Base-by-base conservation (phyloP, 2,329 filamentous ascomycete genomes). In the Alternaria gaisen region DNA sequence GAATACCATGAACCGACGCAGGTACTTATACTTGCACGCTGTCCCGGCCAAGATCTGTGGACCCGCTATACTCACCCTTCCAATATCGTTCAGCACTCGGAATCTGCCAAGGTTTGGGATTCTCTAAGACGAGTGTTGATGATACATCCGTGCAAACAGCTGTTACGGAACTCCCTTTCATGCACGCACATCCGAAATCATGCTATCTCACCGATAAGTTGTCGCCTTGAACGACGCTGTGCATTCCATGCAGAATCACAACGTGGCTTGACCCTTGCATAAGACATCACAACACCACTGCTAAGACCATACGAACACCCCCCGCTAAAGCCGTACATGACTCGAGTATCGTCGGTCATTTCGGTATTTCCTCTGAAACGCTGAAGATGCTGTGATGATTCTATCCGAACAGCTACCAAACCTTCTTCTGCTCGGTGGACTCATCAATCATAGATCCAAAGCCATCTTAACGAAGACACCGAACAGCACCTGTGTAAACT, bases 191-290 rank as follows among this genome's bases (percentile, higher is more conserved):
- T 12, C 18, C 2, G 14, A 40, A 34, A 16, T 22, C 26, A 36
- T 32, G 32, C 11, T 16, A 12, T 40, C 34, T 22, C 50, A 47
- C 24, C 20, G 18, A 42, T 26, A 20, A 20, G 22, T 10, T 3
- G 36, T 18, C 28, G 51, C 34, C 20, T 18, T 26, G 36, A 28
- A 55, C 28, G 26, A 48, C n/a, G 34, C 22, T 34, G 34, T 42
- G 42, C 51, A 43, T 40, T n/a, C n/a, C 6, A 26, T 26, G 28
- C 43, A 26, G 26, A 30, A 46, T 26, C 43, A 48, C 26, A 43
- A 11, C 20, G 28, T 46, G 43, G 56, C 56, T 59, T 32, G 28
- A 43, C 56, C 52, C 56, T 59, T 59, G 52, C 56, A 59, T 59
- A 59, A n/a, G 24, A 28, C 30, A 30, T 50, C 30, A 24, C 36